Percentiles rank a stretch among this genome's conserved stretches.
These are phyloP conservation scores for Rutstroemia sydowiana DNA, from an alignment of 2,329 filamentous ascomycete genomes.

Conservation along the genomic window DNA sequence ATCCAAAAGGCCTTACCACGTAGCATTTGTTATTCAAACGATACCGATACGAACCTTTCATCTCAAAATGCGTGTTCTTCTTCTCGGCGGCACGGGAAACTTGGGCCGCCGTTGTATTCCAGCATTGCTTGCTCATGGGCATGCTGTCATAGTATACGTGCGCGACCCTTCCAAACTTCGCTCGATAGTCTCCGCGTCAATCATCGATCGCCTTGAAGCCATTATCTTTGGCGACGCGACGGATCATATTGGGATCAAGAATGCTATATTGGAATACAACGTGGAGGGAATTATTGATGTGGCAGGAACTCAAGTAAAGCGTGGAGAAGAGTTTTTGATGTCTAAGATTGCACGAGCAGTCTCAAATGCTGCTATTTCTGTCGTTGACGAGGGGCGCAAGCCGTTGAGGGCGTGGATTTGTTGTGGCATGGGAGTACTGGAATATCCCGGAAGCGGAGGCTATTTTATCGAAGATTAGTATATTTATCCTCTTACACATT, in stretches of 20 bases:
- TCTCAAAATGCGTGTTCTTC: slow-evolving; percentile 33
- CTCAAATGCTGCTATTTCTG: slow-evolving; percentile 29
- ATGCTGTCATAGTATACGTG: slow-evolving; percentile 34
- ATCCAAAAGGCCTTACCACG: too few relatives aligned
- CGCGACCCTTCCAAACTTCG: slow-evolving; percentile 34
- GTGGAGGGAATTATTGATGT: slow-evolving; percentile 36
- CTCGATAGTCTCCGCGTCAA: slow-evolving; percentile 28
- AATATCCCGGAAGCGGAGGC: background rate
- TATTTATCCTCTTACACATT: background rate
- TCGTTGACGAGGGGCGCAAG: slow-evolving; percentile 28
- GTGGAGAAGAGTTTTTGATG: slow-evolving; percentile 33
- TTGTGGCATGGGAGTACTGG: slow-evolving; percentile 25
- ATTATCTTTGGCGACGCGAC: slow-evolving; percentile 35
- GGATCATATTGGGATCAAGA: slow-evolving; percentile 30
- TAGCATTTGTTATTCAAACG: too few relatives aligned
- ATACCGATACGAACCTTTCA: too few relatives aligned
- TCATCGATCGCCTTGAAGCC: slow-evolving; percentile 27
- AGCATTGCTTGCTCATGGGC: slow-evolving; percentile 30
- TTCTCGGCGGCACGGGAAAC: slow-evolving; percentile 35
- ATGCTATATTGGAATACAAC: slow-evolving; percentile 30
- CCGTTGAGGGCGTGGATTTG: slow-evolving; percentile 35
- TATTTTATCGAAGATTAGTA: background rate
- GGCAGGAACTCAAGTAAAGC: slow-evolving; percentile 33
- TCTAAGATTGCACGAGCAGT: slow-evolving; percentile 33
- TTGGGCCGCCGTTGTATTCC: slow-evolving; percentile 31